Evolutionary conservation across 805 yeast species (phyloP).

Genomic region (Yamadazyma endophytica): DNA sequence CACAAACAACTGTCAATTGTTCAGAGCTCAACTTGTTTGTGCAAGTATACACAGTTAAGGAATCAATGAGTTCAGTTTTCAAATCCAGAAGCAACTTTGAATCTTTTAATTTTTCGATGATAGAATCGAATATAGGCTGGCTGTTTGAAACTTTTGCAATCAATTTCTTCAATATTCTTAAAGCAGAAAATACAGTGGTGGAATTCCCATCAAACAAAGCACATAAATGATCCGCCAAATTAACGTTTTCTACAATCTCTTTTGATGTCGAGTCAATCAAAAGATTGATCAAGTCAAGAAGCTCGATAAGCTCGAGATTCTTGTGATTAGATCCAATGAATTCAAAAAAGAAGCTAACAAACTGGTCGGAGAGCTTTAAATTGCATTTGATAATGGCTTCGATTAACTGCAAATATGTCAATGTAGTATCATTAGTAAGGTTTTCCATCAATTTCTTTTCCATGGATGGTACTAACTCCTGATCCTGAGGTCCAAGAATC

Average conservation of each 20-base stretch:
- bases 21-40: constrained; percentile 3
- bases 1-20: constrained; percentile 2
- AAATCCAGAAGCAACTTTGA: constrained; percentile 10
- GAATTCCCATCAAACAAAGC: constrained; percentile 7
- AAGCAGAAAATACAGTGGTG: constrained; percentile 5
- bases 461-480: constrained; percentile 1
- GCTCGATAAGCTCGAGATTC: constrained; percentile 11
- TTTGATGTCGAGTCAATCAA: constrained; percentile 4
- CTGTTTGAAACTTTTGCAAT: too few species aligned
- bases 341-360: constrained; percentile 5
- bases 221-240: constrained; percentile 7
- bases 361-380: constrained; percentile 6
- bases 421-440: constrained; percentile 10
- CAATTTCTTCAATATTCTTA: constrained; percentile 10
- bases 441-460: constrained; percentile 23
- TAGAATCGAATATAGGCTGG: constrained; percentile 6
- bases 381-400: constrained; percentile 4
- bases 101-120: constrained; percentile 8
- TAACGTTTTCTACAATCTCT: background rate
- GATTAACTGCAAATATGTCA: constrained; percentile 6
- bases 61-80: constrained; percentile 9
- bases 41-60: constrained; percentile 6
- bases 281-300: constrained; percentile 5
- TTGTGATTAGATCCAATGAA: constrained; percentile 7
- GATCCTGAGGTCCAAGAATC: background rate